These are phyloP conservation scores for Nectriaceae sp. DNA, from an alignment of 2,329 filamentous ascomycete species.

Conservation along the genomic window DNA sequence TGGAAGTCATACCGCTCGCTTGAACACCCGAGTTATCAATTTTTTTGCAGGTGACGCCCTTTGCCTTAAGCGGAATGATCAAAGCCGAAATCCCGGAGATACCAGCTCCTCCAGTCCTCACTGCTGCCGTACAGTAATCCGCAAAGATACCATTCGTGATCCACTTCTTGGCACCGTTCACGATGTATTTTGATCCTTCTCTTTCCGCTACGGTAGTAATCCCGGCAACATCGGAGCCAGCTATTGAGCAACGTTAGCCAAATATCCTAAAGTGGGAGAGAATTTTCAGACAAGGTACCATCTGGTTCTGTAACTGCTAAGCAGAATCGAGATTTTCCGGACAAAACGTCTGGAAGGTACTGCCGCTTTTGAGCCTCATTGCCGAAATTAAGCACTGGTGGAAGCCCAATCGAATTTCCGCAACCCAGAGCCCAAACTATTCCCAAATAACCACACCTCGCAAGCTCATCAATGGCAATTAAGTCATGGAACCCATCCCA, in stretches of 20 bases:
- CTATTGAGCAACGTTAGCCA: constrained; percentile 2
- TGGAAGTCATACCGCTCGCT: constrained; percentile 11
- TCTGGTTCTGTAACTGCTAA: constrained; percentile 21
- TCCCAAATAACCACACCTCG: constrained; percentile 53
- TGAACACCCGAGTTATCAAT: constrained; percentile 14
- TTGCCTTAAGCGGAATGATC: constrained; percentile 8
- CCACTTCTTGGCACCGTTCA: constrained; percentile 19
- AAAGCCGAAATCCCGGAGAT: constrained; percentile 10
- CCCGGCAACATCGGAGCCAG: constrained; percentile 19
- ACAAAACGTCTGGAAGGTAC: constrained; percentile 11
- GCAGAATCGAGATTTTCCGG: constrained; percentile 15
- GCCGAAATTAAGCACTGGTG: constrained; percentile 65
- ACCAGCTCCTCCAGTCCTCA: constrained; percentile 12
- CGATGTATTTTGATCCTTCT: constrained; percentile 13
- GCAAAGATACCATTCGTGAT: constrained; percentile 17
- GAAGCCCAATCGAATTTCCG: constrained; percentile 62
- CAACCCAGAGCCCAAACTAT: constrained; percentile 60
- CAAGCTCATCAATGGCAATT: constrained; percentile 56
- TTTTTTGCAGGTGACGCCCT: constrained; percentile 10
- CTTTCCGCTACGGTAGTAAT: constrained; percentile 10
- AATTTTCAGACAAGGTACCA: constrained; percentile 4
- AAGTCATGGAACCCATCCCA: constrained; percentile 60
- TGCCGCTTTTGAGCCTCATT: constrained; percentile 42
- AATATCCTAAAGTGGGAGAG: no score
- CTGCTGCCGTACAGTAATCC: constrained; percentile 18